phyloP scores from a whole-genome alignment of 1,139 yeast species.

The Candida neerlandica region DNA sequence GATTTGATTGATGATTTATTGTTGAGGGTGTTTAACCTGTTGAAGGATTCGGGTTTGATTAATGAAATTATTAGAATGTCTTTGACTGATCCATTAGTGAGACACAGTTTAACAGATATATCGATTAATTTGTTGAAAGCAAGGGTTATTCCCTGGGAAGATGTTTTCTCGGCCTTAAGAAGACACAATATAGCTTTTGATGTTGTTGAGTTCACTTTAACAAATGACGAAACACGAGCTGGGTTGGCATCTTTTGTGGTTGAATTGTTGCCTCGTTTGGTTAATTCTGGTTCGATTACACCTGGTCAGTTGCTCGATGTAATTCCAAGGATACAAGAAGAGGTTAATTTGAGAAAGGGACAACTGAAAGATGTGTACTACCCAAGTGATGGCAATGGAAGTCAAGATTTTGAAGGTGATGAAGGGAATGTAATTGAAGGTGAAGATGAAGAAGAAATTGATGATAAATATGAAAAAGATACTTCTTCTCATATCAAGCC shows the following conservation, averaged over 20 bases:
- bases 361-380: not conserved
- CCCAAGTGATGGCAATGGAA: not conserved
- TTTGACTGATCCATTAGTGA: conserved; percentile 33
- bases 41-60: conserved; percentile 35
- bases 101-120: conserved; percentile 28
- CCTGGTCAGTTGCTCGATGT: conserved; percentile 9
- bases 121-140: conserved; percentile 30
- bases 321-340: conserved; percentile 7
- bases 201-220: conserved; percentile 26
- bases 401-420: not conserved
- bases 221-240: conserved; percentile 32
- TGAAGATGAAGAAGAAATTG: not conserved
- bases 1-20: conserved; percentile 26
- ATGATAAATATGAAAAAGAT: not conserved
- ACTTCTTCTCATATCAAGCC: not conserved
- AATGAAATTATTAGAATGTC: conserved; percentile 30
- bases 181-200: conserved; percentile 36
- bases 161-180: conserved; percentile 33
- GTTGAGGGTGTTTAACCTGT: conserved; percentile 26
- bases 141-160: conserved; percentile 37
- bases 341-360: not conserved
- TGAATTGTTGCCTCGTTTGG: conserved; percentile 31
- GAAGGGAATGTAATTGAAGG: not conserved
- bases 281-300: conserved; percentile 14
- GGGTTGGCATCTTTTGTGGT: conserved; percentile 31